Conservation (phyloP, 768 basidiomycete genomes). For the Tricholoma terreum region DNA sequence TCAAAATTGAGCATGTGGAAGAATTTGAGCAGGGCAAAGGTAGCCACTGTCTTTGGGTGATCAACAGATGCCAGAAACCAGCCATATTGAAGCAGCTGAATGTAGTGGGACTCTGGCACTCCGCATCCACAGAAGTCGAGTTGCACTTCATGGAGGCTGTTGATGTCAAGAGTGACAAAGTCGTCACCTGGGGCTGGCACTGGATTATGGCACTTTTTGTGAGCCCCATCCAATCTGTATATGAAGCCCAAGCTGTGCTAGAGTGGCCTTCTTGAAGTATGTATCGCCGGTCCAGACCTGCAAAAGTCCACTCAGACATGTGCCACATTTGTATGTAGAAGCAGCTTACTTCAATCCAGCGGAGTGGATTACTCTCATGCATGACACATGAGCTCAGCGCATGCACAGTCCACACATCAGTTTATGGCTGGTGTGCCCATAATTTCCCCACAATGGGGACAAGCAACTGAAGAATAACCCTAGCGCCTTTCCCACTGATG, state of each 20-base stretch:
- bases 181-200: slow-evolving; percentile 9
- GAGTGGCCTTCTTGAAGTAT: not conserved
- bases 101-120: slow-evolving; percentile 4
- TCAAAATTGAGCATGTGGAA: slow-evolving; percentile 20
- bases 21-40: slow-evolving; percentile 16
- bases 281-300: not conserved
- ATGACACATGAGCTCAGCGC: too few species aligned
- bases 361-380: too few species aligned
- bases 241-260: slow-evolving; percentile 1
- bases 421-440: too few species aligned
- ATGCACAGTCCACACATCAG: too few species aligned
- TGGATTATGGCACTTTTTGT: slow-evolving; percentile 17
- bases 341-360: too few species aligned
- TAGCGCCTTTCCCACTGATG: too few species aligned
- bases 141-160: slow-evolving; percentile 21
- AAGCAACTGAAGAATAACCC: too few species aligned
- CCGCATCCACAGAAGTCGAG: slow-evolving; percentile 25
- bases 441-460: too few species aligned
- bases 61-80: slow-evolving; percentile 19
- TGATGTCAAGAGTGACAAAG: slow-evolving; percentile 20
- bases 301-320: too few species aligned
- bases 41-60: slow-evolving; percentile 16
- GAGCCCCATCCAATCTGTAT: slow-evolving; percentile 10
- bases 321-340: too few species aligned
- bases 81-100: slow-evolving; percentile 16